Evolutionary conservation across 225 moss, liverwort and hornwort species (phyloP).

Genomic region (Bryum argenteum): DNA sequence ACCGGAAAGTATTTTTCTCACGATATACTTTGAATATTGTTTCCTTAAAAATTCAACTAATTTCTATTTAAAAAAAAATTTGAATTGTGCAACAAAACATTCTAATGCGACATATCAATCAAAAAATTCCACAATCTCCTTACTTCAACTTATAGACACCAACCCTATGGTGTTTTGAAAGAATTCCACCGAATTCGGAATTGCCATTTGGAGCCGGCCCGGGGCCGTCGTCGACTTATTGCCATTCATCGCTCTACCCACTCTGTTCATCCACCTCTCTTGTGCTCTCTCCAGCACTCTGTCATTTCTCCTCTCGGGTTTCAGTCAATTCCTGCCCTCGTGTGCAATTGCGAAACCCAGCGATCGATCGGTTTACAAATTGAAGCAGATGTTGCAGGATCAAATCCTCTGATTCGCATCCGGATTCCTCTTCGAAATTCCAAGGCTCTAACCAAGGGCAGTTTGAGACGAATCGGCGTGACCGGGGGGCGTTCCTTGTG

Average conservation of each 20-base stretch:
- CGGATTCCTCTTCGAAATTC: background rate
- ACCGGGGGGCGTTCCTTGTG: background rate
- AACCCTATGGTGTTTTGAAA: no score
- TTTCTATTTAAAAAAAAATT: no score
- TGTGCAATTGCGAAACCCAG: background rate
- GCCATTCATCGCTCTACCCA: background rate
- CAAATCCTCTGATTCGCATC: background rate
- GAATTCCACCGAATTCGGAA: background rate
- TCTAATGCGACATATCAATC: no score
- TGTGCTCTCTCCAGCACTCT: background rate
- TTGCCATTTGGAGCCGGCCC: background rate
- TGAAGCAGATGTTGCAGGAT: background rate
- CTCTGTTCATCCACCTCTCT: conserved; percentile 12
- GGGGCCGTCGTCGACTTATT: background rate
- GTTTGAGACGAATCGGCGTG: conserved; percentile 1
- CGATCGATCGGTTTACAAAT: background rate
- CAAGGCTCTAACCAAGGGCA: background rate
- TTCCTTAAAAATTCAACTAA: no score
- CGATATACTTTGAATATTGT: no score
- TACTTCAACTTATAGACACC: no score
- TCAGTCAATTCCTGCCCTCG: conserved; percentile 3
- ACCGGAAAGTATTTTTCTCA: no score
- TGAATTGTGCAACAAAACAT: no score
- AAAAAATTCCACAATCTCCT: no score
- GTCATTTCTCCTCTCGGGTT: background rate